These are phyloP conservation scores for Margaritispora aquatica DNA, from an alignment of 495 filamentous ascomycete species.

Conservation along the genomic window DNA sequence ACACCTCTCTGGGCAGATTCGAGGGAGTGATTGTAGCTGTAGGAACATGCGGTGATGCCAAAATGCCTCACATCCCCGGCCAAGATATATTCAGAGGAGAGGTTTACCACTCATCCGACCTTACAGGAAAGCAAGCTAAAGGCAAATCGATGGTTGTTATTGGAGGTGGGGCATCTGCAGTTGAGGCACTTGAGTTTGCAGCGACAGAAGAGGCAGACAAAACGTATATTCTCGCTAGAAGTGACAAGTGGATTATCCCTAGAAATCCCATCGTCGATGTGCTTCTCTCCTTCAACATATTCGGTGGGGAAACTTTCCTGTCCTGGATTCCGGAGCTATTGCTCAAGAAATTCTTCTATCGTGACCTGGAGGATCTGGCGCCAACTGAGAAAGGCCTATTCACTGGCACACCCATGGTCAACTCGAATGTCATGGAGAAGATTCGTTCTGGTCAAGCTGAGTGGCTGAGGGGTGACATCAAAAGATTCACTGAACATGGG, in stretches of 20 bases:
- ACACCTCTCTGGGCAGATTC: constrained; percentile 58
- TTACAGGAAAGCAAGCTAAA: constrained; percentile 63
- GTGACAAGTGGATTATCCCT: constrained; percentile 87
- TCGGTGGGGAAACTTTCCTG: constrained; percentile 67
- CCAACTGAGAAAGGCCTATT: constrained; percentile 66
- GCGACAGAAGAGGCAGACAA: constrained; percentile 56
- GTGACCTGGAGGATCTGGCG: constrained; percentile 72
- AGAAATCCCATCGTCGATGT: constrained; percentile 69
- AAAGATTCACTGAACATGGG: constrained; percentile 55
- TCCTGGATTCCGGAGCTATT: constrained; percentile 74
- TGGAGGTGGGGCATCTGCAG: constrained; percentile 74
- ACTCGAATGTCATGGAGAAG: constrained; percentile 70
- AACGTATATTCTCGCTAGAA: constrained; percentile 67
- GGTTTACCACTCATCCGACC: constrained; percentile 66
- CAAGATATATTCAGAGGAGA: constrained; percentile 61
- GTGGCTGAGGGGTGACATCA: constrained; percentile 77
- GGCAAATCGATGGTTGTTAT: constrained; percentile 70
- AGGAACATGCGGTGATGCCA: constrained; percentile 73
- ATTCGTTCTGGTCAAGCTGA: constrained; percentile 68
- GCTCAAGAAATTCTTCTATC: constrained; percentile 75
- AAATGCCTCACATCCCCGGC: constrained; percentile 59
- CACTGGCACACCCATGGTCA: constrained; percentile 82
- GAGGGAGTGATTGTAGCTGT: constrained; percentile 73
- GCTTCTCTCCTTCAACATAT: constrained; percentile 69
- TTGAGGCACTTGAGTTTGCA: constrained; percentile 80